These are phyloP conservation scores for Suillus ampliporus DNA, from an alignment of 768 basidiomycete species.

Conservation along the genomic window DNA sequence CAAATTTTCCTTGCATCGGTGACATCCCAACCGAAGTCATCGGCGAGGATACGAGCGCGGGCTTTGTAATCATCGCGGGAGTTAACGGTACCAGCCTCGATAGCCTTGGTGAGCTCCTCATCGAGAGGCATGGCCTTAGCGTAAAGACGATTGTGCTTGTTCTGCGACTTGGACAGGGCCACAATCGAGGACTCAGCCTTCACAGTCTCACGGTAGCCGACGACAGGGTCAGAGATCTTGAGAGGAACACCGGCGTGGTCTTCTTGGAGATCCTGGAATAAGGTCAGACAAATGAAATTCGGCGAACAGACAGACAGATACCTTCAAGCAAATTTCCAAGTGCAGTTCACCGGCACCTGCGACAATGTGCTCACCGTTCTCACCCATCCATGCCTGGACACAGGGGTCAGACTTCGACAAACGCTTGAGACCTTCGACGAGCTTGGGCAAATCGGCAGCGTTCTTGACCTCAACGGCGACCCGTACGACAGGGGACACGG, in stretches of 20 bases:
- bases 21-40: slow-evolving; percentile 98
- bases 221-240: slow-evolving; percentile 97
- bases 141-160: slow-evolving; percentile 99
- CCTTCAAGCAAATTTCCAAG: slow-evolving; percentile 99
- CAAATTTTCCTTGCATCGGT: slow-evolving; percentile 99
- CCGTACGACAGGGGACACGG: slow-evolving; percentile 98
- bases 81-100: slow-evolving; percentile 84
- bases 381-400: slow-evolving; percentile 92
- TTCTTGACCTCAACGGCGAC: slow-evolving; percentile 99
- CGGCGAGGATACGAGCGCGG: slow-evolving; percentile 94
- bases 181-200: slow-evolving; percentile 94
- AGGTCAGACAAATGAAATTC: slow-evolving; percentile 5
- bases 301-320: slow-evolving; percentile 32
- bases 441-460: slow-evolving; percentile 97
- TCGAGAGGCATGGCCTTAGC: slow-evolving; percentile 92
- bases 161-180: slow-evolving; percentile 98
- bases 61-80: slow-evolving; percentile 97
- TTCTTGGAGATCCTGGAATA: slow-evolving; percentile 89
- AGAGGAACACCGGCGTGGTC: slow-evolving; percentile 99
- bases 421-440: slow-evolving; percentile 99
- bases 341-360: slow-evolving; percentile 99
- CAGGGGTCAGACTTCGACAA: slow-evolving; percentile 99
- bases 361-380: slow-evolving; percentile 97
- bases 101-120: slow-evolving; percentile 92
- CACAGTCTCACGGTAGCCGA: slow-evolving; percentile 97